Percentiles rank a stretch among this genome's conserved stretches.
These are phyloP conservation scores for Fusarium tupiense DNA, from an alignment of 2,329 filamentous ascomycete species.

Conservation along the genomic window DNA sequence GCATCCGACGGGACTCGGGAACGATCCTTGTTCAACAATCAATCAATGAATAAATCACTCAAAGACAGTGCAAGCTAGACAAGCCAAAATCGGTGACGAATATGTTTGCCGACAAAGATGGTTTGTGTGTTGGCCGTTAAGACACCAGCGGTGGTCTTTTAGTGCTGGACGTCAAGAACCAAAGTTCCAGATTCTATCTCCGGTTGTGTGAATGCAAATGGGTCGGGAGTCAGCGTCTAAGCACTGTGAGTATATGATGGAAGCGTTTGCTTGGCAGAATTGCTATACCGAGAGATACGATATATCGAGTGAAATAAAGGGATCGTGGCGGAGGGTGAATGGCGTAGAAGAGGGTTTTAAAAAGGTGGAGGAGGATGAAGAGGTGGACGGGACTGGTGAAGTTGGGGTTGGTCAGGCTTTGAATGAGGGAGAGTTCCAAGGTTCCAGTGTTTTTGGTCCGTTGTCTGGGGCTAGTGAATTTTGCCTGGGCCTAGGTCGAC, in stretches of 20 bases:
- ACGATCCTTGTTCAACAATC: conserved; percentile 2
- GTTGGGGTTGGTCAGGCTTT: conserved; percentile 30
- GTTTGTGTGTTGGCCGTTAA: not conserved
- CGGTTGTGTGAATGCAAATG: not conserved
- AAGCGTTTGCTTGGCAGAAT: not conserved
- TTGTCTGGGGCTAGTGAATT: conserved; percentile 36
- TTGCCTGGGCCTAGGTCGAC: conserved; percentile 21
- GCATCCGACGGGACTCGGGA: conserved; percentile 5
- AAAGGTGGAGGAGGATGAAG: conserved; percentile 31
- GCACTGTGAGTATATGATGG: not conserved
- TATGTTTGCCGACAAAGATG: not conserved
- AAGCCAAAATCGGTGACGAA: not conserved
- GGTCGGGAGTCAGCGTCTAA: not conserved
- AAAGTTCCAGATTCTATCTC: not conserved
- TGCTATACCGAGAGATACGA: not conserved
- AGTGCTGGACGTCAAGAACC: not conserved
- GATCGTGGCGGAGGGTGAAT: not conserved
- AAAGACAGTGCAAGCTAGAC: not conserved
- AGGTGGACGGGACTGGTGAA: conserved; percentile 26
- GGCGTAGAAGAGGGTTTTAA: conserved; percentile 19
- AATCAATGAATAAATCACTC: conserved; percentile 28
- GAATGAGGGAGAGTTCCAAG: conserved; percentile 32
- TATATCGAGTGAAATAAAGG: not conserved
- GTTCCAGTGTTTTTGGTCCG: conserved; percentile 27
- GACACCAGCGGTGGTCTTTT: not conserved